Base-by-base conservation (phyloP, 768 basidiomycete species). In the Boletus tomentosulus region DNA sequence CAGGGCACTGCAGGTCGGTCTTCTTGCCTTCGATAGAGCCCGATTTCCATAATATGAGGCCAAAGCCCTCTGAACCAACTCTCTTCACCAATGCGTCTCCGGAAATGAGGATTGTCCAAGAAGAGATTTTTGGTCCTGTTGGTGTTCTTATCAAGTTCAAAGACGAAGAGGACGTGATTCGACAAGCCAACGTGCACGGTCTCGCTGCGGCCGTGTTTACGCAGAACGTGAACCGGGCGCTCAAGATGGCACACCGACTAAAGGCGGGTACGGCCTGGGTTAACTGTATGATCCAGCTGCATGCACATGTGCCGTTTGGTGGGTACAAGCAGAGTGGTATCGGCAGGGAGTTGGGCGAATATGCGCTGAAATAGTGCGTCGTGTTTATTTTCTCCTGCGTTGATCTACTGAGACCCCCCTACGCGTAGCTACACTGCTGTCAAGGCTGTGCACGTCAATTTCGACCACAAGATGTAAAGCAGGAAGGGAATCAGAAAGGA, bases 201-300 rank as follows among this genome's bases (percentile, higher is more conserved):
- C 81, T 97, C 44, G 92, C 92, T 16, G 85, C 89, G 3, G 87
- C 88, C 10, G 84, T 98, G 50, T 97, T 94, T 78, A 85, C 88
- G 35, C 77, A 82, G 63, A 79, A 95, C 70, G 71, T 96, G 73
- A 82, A 79, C 60, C 79, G 86, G 27, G 92, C 89, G 0, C 71
- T 95, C 50, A 73, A 74, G 55, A 82, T 84, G 2, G 88, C 91
- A 11, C 84, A 90, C 66, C 77, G 72, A 56, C 74, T 98, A 55
- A 80, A 89, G 63, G 88, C 91, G 4, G 94, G 94, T 34, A 92
- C 89, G 6, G 81, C 78, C 3, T 92, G 87, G 86, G 75, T 85
- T 37, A 73, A 72, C 53, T 71, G 67, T 42, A 51, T 62, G 11
- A 71, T 73, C 51, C 59, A 62, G 35, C 45, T 66, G 24, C 16